Evolutionary conservation across 306 rosid genomes (phyloP).

Genomic region (Fragaria iinumae): DNA sequence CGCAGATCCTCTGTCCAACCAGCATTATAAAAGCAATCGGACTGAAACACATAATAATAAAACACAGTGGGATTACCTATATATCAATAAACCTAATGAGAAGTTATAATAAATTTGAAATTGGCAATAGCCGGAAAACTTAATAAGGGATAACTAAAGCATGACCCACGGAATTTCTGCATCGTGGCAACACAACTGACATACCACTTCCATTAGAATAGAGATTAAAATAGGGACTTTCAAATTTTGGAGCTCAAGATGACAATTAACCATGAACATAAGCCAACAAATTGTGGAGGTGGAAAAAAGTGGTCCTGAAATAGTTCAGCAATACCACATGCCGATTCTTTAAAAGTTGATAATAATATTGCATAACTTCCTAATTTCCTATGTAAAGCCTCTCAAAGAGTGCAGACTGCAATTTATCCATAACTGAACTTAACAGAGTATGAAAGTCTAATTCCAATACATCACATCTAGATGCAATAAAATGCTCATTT

Average conservation of each 20-base stretch:
- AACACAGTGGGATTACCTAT: background rate
- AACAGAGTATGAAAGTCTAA: background rate
- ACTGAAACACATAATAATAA: slow-evolving; percentile 58
- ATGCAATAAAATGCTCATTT: background rate
- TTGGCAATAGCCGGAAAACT: background rate
- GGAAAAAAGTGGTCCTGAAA: background rate
- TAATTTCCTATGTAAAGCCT: background rate
- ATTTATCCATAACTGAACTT: background rate
- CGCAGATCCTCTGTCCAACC: slow-evolving; percentile 98
- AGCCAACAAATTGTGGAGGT: background rate
- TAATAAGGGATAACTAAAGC: background rate
- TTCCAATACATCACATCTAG: background rate
- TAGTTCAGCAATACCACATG: background rate
- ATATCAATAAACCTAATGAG: background rate
- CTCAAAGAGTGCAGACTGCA: background rate
- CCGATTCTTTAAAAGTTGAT: background rate
- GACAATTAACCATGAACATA: background rate
- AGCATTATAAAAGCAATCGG: slow-evolving; percentile 95
- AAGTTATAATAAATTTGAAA: background rate
- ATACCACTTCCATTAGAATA: background rate
- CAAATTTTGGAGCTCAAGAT: background rate
- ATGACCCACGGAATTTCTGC: background rate
- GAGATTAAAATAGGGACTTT: background rate
- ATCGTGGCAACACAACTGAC: background rate
- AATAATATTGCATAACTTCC: background rate